These are phyloP conservation scores for Basidiobolus meristosporus DNA, from an alignment of 371 early-diverging fungal genomes.

Conservation along the genomic window DNA sequence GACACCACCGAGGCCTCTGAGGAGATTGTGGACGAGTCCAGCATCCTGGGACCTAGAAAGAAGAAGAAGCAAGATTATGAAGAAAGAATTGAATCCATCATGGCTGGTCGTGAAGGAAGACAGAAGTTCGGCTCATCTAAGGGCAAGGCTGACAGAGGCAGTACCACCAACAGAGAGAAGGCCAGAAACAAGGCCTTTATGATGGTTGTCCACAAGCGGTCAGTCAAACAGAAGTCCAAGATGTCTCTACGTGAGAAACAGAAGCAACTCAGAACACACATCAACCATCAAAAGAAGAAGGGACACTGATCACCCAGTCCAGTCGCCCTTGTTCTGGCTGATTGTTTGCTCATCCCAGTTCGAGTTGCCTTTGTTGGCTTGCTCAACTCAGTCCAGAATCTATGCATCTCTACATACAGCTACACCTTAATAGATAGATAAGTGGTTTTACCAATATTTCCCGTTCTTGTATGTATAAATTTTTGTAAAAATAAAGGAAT, in stretches of 20 bases:
- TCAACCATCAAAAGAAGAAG: too few species aligned
- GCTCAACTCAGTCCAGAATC: too few species aligned
- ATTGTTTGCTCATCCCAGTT: too few species aligned
- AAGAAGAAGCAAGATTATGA: conserved; percentile 82
- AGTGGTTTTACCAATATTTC: too few species aligned
- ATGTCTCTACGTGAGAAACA: conserved; percentile 68
- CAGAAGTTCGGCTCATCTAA: conserved; percentile 77
- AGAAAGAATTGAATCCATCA: conserved; percentile 69
- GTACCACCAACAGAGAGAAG: conserved; percentile 81
- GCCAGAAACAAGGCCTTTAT: conserved; percentile 78
- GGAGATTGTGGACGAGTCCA: conserved; percentile 38
- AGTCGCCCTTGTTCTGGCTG: too few species aligned
- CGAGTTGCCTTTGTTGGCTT: too few species aligned
- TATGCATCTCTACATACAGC: too few species aligned
- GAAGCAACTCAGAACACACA: conserved; percentile 1
- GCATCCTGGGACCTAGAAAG: conserved; percentile 66
- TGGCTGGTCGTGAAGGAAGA: conserved; percentile 75
- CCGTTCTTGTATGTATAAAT: too few species aligned
- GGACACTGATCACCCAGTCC: too few species aligned
- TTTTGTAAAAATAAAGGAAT: too few species aligned
- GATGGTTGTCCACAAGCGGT: conserved; percentile 87
- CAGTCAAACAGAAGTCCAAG: conserved; percentile 64
- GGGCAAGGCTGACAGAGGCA: conserved; percentile 48
- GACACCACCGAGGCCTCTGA: conserved; percentile 9
- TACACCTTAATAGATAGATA: too few species aligned